Evolutionary conservation across 192 early-diverging fungal species (phyloP).

Genomic region (Piromyces finnis): DNA sequence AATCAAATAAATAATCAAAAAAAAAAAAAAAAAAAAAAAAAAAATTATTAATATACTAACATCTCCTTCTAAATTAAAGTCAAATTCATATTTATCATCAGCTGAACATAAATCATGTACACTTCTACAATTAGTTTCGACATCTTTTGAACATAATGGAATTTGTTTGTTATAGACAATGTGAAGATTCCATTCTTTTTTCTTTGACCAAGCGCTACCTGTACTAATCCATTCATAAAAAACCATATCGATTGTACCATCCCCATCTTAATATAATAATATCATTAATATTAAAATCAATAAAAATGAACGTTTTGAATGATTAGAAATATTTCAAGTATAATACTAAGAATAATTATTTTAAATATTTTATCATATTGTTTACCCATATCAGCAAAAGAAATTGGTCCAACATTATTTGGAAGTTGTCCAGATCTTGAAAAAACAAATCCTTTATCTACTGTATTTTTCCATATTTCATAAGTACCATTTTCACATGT

Average conservation of each 20-base stretch:
- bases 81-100: not conserved
- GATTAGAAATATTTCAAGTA: too few relatives aligned
- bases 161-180: not conserved
- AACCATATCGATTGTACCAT: not conserved
- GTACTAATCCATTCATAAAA: not conserved
- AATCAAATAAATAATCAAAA: too few relatives aligned
- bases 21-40: too few relatives aligned
- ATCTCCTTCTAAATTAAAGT: not conserved
- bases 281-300: too few relatives aligned
- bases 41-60: not conserved
- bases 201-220: not conserved
- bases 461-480: conserved; percentile 56
- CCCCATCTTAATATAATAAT: not conserved
- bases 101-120: not conserved
- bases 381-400: conserved; percentile 77
- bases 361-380: too few relatives aligned
- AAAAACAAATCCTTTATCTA: conserved; percentile 42
- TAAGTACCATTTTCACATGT: not conserved
- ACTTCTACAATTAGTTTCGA: not conserved
- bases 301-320: too few relatives aligned
- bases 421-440: conserved; percentile 41
- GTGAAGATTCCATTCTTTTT: not conserved
- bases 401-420: conserved; percentile 45
- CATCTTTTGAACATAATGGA: not conserved
- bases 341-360: too few relatives aligned